Conservation (phyloP, 1,139 yeast genomes). For the Scheffersomyces titani region DNA sequence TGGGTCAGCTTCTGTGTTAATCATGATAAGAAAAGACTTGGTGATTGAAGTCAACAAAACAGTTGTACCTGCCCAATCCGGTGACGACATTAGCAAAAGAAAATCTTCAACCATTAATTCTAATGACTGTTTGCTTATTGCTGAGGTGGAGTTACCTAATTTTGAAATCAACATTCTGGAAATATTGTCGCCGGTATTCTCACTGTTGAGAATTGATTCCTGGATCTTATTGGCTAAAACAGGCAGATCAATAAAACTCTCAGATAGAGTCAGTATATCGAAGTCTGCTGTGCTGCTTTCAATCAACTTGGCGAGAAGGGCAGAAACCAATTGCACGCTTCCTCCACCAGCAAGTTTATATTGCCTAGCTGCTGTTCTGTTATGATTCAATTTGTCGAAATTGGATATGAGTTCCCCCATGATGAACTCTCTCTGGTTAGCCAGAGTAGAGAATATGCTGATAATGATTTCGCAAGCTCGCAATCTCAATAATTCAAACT, state of each 20-base stretch:
- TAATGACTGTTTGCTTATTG: conserved; percentile 40
- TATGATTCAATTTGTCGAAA: conserved; percentile 48
- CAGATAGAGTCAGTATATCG: background rate
- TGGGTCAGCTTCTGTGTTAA: conserved; percentile 33
- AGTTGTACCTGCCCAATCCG: conserved; percentile 66
- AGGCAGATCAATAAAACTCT: background rate
- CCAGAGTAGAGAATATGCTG: conserved; percentile 44
- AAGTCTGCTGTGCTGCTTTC: conserved; percentile 26
- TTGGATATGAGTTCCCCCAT: conserved; percentile 59
- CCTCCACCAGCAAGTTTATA: conserved; percentile 45
- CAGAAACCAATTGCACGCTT: conserved; percentile 49
- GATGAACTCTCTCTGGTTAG: conserved; percentile 59
- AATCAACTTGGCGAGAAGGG: conserved; percentile 45
- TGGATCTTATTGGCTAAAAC: background rate
- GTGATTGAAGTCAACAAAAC: conserved; percentile 44
- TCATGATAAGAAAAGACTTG: conserved; percentile 37
- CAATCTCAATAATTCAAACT: conserved; percentile 33
- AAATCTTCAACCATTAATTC: conserved; percentile 61
- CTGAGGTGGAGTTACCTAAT: conserved; percentile 37
- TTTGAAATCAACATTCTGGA: conserved; percentile 40
- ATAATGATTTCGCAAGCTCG: conserved; percentile 39
- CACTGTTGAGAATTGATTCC: conserved; percentile 1
- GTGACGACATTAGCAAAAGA: conserved; percentile 43
- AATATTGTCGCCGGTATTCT: conserved; percentile 28
- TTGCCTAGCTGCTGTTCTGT: conserved; percentile 44